phyloP scores from a whole-genome alignment of 2,329 filamentous ascomycete species.

The Fusarium verticillioides region DNA sequence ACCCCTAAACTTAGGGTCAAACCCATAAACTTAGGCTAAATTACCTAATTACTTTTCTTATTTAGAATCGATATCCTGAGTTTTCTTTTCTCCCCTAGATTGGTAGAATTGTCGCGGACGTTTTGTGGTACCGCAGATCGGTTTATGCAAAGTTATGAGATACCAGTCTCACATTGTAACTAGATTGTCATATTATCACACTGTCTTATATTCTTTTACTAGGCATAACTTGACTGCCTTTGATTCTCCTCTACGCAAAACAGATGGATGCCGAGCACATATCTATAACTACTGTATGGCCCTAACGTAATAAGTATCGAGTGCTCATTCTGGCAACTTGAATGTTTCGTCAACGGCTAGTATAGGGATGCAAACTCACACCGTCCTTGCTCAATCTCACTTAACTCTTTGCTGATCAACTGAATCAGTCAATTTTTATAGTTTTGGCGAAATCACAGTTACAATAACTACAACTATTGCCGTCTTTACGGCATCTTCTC shows the following conservation, averaged over 20 bases:
- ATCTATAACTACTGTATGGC: not conserved
- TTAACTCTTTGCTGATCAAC: not conserved
- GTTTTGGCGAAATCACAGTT: not conserved
- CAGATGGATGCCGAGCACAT: not conserved
- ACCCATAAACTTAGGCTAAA: no score
- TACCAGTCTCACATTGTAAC: not conserved
- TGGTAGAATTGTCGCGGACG: not conserved
- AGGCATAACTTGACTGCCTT: not conserved
- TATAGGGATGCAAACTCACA: not conserved
- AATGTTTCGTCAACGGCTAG: not conserved
- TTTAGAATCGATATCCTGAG: no score
- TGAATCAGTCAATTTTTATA: not conserved
- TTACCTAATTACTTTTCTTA: no score
- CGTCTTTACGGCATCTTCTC: not conserved
- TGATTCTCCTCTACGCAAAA: not conserved
- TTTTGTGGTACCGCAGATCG: not conserved
- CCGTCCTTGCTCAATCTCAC: no score
- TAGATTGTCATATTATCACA: fast-evolving
- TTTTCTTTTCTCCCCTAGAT: not conserved
- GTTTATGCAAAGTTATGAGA: fast-evolving
- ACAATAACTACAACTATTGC: not conserved
- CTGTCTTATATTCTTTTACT: not conserved
- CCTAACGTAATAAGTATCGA: fast-evolving
- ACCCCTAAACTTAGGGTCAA: no score
- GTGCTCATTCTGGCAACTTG: not conserved